Base-by-base conservation (phyloP, 768 basidiomycete genomes). In the Suillus clintonianus region DNA sequence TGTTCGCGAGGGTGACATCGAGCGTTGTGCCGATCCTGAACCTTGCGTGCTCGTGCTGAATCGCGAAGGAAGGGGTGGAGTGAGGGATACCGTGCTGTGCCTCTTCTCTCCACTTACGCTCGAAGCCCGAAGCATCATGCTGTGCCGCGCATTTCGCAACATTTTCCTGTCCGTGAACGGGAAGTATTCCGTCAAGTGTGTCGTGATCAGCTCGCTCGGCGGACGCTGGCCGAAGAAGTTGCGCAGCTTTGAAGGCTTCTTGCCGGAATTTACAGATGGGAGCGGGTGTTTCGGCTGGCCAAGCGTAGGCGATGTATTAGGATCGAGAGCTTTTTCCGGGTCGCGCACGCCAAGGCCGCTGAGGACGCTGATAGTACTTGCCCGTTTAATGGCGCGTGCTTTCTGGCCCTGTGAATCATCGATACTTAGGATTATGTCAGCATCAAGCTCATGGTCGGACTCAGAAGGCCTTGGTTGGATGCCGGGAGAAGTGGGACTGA, bases 141-240 rank as follows among this genome's bases (percentile, higher is more conserved):
- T 95, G 72, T 97, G 88, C 58, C 97, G 81, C 11, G 92, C 91
- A 8, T 94, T 94, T 58, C 95, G 89, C 45, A 99, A 80, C 42
- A 92, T 91, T 78, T 91, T 95, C 79, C 91, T 94, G 81, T 97
- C 95, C 4, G 94, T 89, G 66, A 86, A 85, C 1, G 97, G 97
- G 87, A 99, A 99, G 81, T 91, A 99, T 65, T 97, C 96, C 22
- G 91, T 88, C 58, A 99, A 77, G 72, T 99, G 96, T 8, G 83
- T 97, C 30, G 96, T 93, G 80, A 99, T 99, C 66, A 99, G 87
- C 76, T 99, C 97, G 78, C 92, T 94, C 0, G 97, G 96, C 0
- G 97, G 97, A 45, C 97, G 91, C 71, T 98, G 97, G 17, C 97
- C 97, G 69, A 98, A 97, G 82, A 99, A 99, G 81, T 95, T 95